Evolutionary conservation across 2,329 filamentous ascomycete genomes (phyloP).

Genomic region (Ascochyta koolunga): DNA sequence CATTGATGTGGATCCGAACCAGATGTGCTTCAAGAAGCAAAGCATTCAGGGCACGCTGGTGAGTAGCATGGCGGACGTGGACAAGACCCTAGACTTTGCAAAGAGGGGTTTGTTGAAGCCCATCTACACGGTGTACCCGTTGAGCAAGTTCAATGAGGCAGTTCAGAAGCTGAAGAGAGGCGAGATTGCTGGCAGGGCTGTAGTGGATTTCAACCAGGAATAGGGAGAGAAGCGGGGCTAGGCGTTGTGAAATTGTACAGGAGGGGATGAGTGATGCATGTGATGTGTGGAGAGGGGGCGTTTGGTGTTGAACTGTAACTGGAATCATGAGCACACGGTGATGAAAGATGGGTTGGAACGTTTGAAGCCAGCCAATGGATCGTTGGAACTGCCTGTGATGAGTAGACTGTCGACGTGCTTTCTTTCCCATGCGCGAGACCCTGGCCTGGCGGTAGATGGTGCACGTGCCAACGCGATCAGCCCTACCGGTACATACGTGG

Average conservation of each 20-base stretch:
- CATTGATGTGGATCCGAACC: slow-evolving; percentile 44
- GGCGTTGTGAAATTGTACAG: not conserved
- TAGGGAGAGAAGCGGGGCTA: slow-evolving; percentile 15
- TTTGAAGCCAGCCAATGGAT: too few species aligned
- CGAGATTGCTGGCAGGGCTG: slow-evolving; percentile 59
- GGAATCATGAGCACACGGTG: not conserved
- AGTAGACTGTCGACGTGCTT: not conserved
- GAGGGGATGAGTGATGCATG: not conserved
- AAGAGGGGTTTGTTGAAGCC: slow-evolving; percentile 57
- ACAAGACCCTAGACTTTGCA: slow-evolving; percentile 57
- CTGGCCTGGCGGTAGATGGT: not conserved
- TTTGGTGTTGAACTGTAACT: not conserved
- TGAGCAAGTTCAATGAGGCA: slow-evolving; percentile 57
- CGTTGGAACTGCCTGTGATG: too few species aligned
- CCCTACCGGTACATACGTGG: slow-evolving; percentile 26
- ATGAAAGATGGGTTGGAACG: not conserved
- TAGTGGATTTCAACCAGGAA: slow-evolving; percentile 59
- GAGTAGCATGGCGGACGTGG: slow-evolving; percentile 56
- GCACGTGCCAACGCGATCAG: slow-evolving; percentile 24
- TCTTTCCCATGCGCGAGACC: slow-evolving; percentile 14
- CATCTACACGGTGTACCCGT: slow-evolving; percentile 56
- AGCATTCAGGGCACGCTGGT: slow-evolving; percentile 50
- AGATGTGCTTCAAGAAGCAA: slow-evolving; percentile 46
- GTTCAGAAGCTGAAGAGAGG: slow-evolving; percentile 58
- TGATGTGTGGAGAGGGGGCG: not conserved